These are phyloP conservation scores for Ilex paraguariensis DNA, from an alignment of 305 asterid genomes.

Conservation along the genomic window DNA sequence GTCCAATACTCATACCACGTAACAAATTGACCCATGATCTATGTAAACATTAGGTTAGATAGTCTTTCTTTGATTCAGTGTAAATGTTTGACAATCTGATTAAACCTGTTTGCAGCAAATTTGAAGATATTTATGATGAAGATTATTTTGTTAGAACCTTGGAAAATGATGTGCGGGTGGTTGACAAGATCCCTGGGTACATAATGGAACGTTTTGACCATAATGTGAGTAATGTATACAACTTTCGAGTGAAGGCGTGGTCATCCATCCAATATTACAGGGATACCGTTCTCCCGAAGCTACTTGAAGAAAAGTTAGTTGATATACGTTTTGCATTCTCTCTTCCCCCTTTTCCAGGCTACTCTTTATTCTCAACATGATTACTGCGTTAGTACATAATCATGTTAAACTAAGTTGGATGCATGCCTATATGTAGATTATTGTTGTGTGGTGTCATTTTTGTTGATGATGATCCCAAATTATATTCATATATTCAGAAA, in stretches of 20 bases:
- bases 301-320: conserved; percentile 88
- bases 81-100: too few species aligned
- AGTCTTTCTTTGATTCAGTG: too few species aligned
- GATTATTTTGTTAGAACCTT: conserved; percentile 32
- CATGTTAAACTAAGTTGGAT: too few species aligned
- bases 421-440: too few species aligned
- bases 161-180: conserved; percentile 73
- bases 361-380: conserved; percentile 1
- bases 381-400: neutral
- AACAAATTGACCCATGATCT: too few species aligned
- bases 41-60: too few species aligned
- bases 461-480: too few species aligned
- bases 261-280: conserved; percentile 68
- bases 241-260: conserved; percentile 92
- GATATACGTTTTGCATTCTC: conserved; percentile 1
- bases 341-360: conserved; percentile 8
- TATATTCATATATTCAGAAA: too few species aligned
- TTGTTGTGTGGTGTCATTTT: too few species aligned
- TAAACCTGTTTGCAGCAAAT: conserved; percentile 58
- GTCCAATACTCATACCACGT: too few species aligned
- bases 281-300: conserved; percentile 77
- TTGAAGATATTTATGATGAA: conserved; percentile 71
- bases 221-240: conserved; percentile 81
- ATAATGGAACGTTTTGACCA: conserved; percentile 57
- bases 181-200: conserved; percentile 57